These are phyloP conservation scores for Turnera subulata DNA, from an alignment of 345 rosid genomes.

Conservation along the genomic window DNA sequence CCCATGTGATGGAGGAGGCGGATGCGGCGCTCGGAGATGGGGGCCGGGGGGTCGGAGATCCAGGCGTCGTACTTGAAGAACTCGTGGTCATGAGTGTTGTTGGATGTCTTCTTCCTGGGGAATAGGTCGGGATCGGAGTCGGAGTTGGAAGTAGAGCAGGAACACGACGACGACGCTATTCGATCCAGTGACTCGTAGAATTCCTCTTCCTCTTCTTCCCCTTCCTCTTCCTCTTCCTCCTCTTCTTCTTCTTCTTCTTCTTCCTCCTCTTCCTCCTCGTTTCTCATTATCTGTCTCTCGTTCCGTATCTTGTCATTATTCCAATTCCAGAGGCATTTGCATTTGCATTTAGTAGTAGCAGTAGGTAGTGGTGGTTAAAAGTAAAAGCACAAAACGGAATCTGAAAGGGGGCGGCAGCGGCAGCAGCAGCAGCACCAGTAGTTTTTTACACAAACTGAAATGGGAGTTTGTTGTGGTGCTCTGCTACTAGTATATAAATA, in stretches of 20 bases:
- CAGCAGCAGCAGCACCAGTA: no score
- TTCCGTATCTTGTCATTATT: no score
- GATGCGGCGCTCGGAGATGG: conserved; percentile 70
- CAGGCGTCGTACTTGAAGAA: conserved; percentile 54
- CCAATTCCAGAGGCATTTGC: no score
- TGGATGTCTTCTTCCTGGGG: conserved; percentile 27
- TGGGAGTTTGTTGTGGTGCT: no score
- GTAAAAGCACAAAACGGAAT: no score
- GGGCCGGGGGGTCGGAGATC: conserved; percentile 76
- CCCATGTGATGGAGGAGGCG: conserved; percentile 62
- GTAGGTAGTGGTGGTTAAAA: no score
- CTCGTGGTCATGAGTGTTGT: conserved; percentile 12
- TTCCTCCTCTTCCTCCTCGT: conserved; percentile 28
- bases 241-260: conserved; percentile 23
- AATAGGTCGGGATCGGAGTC: conserved; percentile 58
- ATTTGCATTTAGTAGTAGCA: no score
- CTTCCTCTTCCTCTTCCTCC: conserved; percentile 22
- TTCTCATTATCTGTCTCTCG: no score
- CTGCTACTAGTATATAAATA: no score
- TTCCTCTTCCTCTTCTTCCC: conserved; percentile 46
- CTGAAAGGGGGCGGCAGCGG: no score
- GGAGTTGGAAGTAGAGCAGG: conserved; percentile 61
- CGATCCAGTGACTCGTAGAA: conserved; percentile 88
- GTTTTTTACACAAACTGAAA: no score
- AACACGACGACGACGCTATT: conserved; percentile 59